Evolutionary conservation across 1,284 basidiomycete species (phyloP), one percentile per base, ranked within the genome.

Genomic region (Peniophora sp.): DNA sequence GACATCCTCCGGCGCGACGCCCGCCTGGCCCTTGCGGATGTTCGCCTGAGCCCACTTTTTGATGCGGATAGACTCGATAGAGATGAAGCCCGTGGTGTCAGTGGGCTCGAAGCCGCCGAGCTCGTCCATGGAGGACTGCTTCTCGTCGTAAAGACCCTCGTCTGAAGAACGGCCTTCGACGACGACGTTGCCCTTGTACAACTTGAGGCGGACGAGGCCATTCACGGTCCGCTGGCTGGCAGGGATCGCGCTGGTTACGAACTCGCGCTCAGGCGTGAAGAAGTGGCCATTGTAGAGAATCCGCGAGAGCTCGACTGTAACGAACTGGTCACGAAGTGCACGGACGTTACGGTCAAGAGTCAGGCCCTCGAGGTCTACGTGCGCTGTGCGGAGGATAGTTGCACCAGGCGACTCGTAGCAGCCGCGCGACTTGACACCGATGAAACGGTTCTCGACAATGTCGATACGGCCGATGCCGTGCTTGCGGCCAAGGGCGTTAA

Each of bases 391-490:
- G 47, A 99, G 79, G 70, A 99, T 97, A 53, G 95, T 97, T 45
- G 92, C 96, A 19, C 85, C 96, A 17, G 96, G 96, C 6, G 90
- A 89, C 72, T 99, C 96, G 77, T 99, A 99, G 75, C 97, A 99
- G 35, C 96, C 96, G 51, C 96, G 90, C 52, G 90, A 94, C 74
- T 99, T 99, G 68, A 99, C 95, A 56, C 96, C 96, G 68, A 99
- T 98, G 78, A 97, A 98, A 51, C 96, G 84, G 77, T 99, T 99
- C 76, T 99, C 96, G 63, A 99, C 97, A 66, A 99, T 98, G 70
- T 99, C 96, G 71, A 97, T 89, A 56, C 96, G 85, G 47, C 96
- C 95, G 59, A 99, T 81, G 61, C 95, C 97, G 72, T 99, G 94
- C 66, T 90, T 92, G 60, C 96, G 81, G 27, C 90, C 96, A 56